A percentile compares a stretch with the other conserved stretches of the same genome.
These are phyloP conservation scores for Epichloe coenophiala DNA, from an alignment of 2,329 filamentous ascomycete species.

Conservation along the genomic window DNA sequence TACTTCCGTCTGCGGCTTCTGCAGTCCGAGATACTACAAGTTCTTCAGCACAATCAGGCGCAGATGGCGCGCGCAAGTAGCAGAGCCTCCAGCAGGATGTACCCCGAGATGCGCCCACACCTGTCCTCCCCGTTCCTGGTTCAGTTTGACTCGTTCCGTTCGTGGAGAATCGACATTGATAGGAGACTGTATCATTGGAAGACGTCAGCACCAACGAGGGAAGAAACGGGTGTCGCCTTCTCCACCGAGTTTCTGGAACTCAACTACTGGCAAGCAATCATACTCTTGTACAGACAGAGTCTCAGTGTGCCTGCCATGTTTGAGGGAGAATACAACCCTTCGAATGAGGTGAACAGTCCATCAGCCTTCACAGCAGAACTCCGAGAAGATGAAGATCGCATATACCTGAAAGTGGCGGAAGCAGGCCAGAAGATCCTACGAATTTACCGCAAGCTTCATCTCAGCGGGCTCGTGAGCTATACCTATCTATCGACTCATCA, in stretches of 20 bases:
- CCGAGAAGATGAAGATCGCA: constrained; percentile 72
- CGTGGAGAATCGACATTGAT: constrained; percentile 83
- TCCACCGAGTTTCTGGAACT: constrained; percentile 81
- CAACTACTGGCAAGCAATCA: constrained; percentile 96
- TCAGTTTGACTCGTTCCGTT: constrained; percentile 71
- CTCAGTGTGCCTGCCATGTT: constrained; percentile 74
- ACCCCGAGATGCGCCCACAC: constrained; percentile 63
- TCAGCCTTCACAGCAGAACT: constrained; percentile 50
- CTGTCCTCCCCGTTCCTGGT: constrained; percentile 76
- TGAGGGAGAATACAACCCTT: constrained; percentile 60
- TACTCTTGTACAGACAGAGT: constrained; percentile 89
- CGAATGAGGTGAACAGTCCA: constrained; percentile 50
- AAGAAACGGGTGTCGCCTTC: constrained; percentile 77
- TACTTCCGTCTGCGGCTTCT: constrained; percentile 81
- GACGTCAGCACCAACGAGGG: constrained; percentile 59
- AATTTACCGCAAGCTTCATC: constrained; percentile 78
- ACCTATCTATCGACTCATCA: constrained; percentile 93
- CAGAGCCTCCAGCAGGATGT: constrained; percentile 47
- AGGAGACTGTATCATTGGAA: constrained; percentile 77
- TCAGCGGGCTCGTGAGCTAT: constrained; percentile 83
- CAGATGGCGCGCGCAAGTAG: constrained; percentile 58
- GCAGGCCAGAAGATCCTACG: constrained; percentile 87
- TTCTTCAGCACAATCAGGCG: constrained; percentile 83
- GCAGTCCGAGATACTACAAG: constrained; percentile 90
- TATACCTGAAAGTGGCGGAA: constrained; percentile 90